Evolutionary conservation across 148 eudicot genomes (phyloP), one percentile per base, ranked within the genome.

Genomic region (Selenicereus undatus): DNA sequence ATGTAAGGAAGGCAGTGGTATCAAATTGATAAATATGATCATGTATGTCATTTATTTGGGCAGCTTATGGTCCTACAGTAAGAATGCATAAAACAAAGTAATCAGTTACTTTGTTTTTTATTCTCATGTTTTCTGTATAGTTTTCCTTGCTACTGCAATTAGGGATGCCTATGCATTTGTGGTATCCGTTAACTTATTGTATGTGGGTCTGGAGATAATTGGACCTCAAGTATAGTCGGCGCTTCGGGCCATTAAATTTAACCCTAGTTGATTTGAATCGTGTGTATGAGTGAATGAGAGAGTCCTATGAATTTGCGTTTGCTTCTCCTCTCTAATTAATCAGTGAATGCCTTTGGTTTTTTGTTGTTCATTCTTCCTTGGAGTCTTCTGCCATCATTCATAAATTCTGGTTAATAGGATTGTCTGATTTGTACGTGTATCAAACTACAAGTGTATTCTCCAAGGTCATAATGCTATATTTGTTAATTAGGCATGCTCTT

Each of bases 391-490:
- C 22, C 54, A 54, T 64, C 22, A 51, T 35, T 64, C 22, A 32
- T 35, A n/a, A 12, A n/a, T 73, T 56, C 54, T 18, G 64, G 35
- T 52, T 13, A 29, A 24, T 30, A 79, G 43, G 75, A n/a, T 62
- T 48, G 20, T 56, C 45, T 26, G 60, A 71, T 27, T 52, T 35
- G 27, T 43, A 45, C 65, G 64, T 54, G n/a, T 43, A 56, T 50
- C 35, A 75, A 50, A 4, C n/a, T 20, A 48, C 32, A 4, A n/a
- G 13, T 45, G 76, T 64, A 26, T 21, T 7, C 22, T 29, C 13
- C 36, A 26, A 48, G 5, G 73, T 66, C n/a, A 17, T 22, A 66
- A 5, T 68, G 79, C 75, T 68, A 73, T 79, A 71, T 42, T 80
- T 39, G 14, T 8, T 42, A 21, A 35, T 68, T 48, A 20, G n/a